Evolutionary conservation across 2,329 filamentous ascomycete species (phyloP).

Genomic region (Sporothrix inflata): DNA sequence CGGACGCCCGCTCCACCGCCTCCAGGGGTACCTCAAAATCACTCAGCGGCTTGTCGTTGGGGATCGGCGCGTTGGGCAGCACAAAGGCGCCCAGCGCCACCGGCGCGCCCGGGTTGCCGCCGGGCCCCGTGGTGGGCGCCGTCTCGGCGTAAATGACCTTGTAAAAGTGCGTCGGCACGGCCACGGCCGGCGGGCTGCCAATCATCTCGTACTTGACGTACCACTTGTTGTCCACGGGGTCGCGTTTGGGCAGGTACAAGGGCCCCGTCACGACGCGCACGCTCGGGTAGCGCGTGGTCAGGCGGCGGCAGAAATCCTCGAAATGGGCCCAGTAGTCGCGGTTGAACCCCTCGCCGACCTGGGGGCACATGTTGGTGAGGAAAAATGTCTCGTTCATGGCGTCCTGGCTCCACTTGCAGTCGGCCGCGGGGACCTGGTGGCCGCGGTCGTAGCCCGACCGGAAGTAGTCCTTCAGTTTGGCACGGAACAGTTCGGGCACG

Average conservation of each 20-base stretch:
- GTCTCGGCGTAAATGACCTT: constrained; percentile 98
- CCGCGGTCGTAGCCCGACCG: constrained; percentile 93
- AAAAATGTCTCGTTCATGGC: constrained; percentile 96
- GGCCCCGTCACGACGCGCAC: constrained; percentile 93
- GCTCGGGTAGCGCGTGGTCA: constrained; percentile 79
- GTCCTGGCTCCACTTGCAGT: constrained; percentile 91
- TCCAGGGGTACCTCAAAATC: constrained; percentile 97
- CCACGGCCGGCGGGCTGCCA: constrained; percentile 87
- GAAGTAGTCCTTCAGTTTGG: constrained; percentile 89
- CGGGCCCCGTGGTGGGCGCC: constrained; percentile 63
- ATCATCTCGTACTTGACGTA: constrained; percentile 95
- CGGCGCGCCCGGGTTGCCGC: constrained; percentile 59
- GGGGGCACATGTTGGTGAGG: constrained; percentile 95
- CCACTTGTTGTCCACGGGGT: constrained; percentile 88
- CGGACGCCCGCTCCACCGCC: constrained; percentile 87
- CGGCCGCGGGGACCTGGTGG: constrained; percentile 95
- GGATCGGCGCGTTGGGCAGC: constrained; percentile 85
- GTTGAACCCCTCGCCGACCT: constrained; percentile 98
- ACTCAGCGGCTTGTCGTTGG: constrained; percentile 81
- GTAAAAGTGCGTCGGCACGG: constrained; percentile 98
- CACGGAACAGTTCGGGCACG: constrained; percentile 86
- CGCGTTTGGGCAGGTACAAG: constrained; percentile 84
- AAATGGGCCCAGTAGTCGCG: constrained; percentile 99
- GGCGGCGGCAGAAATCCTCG: constrained; percentile 89
- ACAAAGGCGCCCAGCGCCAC: constrained; percentile 95